Evolutionary conservation across 164 flowering plant genomes (phyloP).

Genomic region (Paratinospora sagittata): DNA sequence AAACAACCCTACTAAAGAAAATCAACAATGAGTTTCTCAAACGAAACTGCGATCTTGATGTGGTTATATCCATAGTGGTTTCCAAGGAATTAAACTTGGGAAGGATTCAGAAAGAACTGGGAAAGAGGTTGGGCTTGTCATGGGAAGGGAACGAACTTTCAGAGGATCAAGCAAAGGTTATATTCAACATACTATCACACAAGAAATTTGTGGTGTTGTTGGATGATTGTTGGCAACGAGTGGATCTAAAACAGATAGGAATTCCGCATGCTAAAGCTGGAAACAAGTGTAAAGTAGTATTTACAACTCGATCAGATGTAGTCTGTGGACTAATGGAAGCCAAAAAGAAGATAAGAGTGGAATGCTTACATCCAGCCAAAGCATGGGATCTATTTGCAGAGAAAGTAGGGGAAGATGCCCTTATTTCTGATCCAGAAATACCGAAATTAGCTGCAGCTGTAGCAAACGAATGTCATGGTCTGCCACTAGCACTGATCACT

Average conservation of each 20-base stretch:
- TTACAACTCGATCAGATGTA: neutral
- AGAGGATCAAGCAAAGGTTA: neutral
- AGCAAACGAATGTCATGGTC: conserved; percentile 8
- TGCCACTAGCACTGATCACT: conserved; percentile 12
- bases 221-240: conserved; percentile 2
- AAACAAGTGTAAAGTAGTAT: neutral
- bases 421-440: neutral
- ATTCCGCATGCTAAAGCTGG: neutral
- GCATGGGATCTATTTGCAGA: conserved; percentile 2
- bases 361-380: neutral
- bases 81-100: neutral
- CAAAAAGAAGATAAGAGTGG: neutral
- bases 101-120: neutral
- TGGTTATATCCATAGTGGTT: neutral
- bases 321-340: conserved; percentile 10
- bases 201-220: neutral
- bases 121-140: neutral
- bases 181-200: neutral
- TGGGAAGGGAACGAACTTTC: neutral
- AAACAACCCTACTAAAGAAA: neutral
- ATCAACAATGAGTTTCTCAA: neutral
- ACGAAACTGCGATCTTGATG: neutral
- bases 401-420: conserved; percentile 1
- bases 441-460: neutral
- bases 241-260: neutral